These are phyloP conservation scores for Paramecium pentaurelia DNA, from an alignment of 73 alveolate species.

Conservation along the genomic window DNA sequence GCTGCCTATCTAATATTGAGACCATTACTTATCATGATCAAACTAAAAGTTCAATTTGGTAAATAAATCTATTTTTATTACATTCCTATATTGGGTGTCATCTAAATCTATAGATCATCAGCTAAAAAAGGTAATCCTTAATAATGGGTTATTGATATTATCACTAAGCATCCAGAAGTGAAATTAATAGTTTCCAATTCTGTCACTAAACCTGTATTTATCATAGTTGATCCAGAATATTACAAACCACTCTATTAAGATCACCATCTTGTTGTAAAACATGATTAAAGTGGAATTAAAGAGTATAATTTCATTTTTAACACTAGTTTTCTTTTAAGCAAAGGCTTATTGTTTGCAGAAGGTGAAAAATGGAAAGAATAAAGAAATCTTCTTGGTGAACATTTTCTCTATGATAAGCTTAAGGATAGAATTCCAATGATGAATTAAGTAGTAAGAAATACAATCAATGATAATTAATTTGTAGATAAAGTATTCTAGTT, in stretches of 20 bases:
- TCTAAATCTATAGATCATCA: background rate
- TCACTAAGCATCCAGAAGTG: background rate
- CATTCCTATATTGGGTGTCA: background rate
- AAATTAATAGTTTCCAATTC: background rate
- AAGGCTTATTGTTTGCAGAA: background rate
- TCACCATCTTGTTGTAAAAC: background rate
- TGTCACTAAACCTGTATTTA: background rate
- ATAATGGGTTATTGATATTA: background rate
- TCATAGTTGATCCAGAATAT: conserved; percentile 17
- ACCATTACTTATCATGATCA: background rate
- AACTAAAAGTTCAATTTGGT: background rate
- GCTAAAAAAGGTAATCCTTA: background rate
- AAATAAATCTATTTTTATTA: background rate
- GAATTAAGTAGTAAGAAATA: background rate
- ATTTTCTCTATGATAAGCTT: background rate
- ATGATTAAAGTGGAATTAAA: background rate
- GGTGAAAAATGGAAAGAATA: conserved; percentile 19
- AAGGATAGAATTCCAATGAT: background rate
- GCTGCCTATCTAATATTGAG: background rate
- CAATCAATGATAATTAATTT: background rate
- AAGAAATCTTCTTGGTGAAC: background rate
- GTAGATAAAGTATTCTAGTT: background rate
- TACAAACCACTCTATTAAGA: conserved; percentile 15
- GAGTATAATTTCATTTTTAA: background rate
- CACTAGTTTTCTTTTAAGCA: background rate